Evolutionary conservation across 208 protist species (phyloP).

Genomic region (Spironucleus salmonicida): DNA sequence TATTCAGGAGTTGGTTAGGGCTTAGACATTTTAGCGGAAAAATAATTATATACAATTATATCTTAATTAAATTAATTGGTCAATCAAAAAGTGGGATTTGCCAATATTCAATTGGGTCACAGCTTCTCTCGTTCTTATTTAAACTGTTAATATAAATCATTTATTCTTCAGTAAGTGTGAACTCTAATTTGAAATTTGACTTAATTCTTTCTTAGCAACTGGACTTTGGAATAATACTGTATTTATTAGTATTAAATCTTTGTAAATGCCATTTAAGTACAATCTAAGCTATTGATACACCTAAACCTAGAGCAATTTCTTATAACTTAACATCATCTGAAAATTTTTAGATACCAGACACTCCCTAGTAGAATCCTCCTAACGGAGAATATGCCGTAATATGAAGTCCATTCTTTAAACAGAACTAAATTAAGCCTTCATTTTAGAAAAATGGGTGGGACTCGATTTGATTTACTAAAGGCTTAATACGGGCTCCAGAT

Average conservation of each 20-base stretch:
- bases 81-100: constrained; percentile 21
- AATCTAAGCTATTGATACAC: background rate
- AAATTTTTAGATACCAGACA: background rate
- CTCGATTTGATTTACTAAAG: constrained; percentile 67
- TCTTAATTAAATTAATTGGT: too few species aligned
- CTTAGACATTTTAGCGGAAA: too few species aligned
- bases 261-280: constrained; percentile 3
- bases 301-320: background rate
- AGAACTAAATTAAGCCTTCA: constrained; percentile 53
- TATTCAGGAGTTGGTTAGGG: too few species aligned
- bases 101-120: constrained; percentile 22
- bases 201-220: background rate
- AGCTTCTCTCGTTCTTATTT: background rate
- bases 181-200: constrained; percentile 8
- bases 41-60: too few species aligned
- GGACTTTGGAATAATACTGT: constrained; percentile 13
- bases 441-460: constrained; percentile 58
- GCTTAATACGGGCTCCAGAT: constrained; percentile 51
- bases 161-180: constrained; percentile 5
- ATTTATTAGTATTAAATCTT: constrained; percentile 1
- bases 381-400: constrained; percentile 61
- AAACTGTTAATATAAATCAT: background rate
- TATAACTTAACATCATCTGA: background rate
- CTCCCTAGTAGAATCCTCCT: constrained; percentile 35
- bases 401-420: constrained; percentile 51